These are phyloP conservation scores for Sugiyamaella novakii DNA, from an alignment of 1,139 yeast genomes.

Conservation along the genomic window DNA sequence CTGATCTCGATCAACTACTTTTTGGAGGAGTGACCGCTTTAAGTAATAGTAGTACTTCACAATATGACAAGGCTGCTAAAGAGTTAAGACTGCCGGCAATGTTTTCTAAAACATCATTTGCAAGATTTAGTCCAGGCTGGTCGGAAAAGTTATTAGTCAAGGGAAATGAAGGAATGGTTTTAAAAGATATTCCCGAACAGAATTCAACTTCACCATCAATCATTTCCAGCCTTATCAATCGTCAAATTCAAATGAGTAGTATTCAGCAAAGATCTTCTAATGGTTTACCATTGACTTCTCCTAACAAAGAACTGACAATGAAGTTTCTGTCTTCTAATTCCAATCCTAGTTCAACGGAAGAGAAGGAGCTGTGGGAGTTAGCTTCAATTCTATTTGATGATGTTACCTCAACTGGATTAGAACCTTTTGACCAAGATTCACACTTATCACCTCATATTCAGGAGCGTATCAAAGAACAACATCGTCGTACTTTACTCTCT, in stretches of 20 bases:
- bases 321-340: slow-evolving; percentile 21
- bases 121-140: slow-evolving; percentile 27
- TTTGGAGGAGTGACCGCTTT: slow-evolving; percentile 50
- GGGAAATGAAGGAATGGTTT: not conserved
- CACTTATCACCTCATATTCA: slow-evolving; percentile 30
- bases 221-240: not conserved
- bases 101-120: slow-evolving; percentile 27
- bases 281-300: slow-evolving; percentile 25
- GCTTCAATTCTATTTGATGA: slow-evolving; percentile 63
- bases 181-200: slow-evolving; percentile 7
- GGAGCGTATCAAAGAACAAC: slow-evolving; percentile 43
- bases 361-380: slow-evolving; percentile 49
- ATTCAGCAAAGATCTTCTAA: slow-evolving; percentile 24
- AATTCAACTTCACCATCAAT: not conserved
- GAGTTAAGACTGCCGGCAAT: slow-evolving; percentile 33
- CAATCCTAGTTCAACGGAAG: slow-evolving; percentile 20
- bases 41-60: slow-evolving; percentile 27
- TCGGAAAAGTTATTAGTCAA: slow-evolving; percentile 25
- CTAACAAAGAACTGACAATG: slow-evolving; percentile 27
- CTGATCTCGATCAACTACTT: slow-evolving; percentile 53
- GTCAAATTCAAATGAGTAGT: slow-evolving; percentile 13
- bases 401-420: slow-evolving; percentile 34
- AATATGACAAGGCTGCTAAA: slow-evolving; percentile 32
- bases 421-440: slow-evolving; percentile 20
- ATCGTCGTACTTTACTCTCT: slow-evolving; percentile 52